These are phyloP conservation scores for Scheffersomyces titani DNA, from an alignment of 1,139 yeast species.

Conservation along the genomic window DNA sequence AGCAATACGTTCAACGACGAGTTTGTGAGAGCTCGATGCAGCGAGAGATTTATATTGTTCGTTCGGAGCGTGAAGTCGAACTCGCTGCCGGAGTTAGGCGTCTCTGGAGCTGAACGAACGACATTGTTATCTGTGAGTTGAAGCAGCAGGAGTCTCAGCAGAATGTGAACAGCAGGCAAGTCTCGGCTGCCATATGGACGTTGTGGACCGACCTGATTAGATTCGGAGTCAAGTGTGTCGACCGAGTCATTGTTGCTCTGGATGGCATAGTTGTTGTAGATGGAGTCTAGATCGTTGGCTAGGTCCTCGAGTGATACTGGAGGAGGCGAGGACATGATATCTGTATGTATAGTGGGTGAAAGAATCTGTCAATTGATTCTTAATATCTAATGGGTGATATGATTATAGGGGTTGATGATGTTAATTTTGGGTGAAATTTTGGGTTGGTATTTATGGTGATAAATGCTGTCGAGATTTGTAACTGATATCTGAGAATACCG, in stretches of 20 bases:
- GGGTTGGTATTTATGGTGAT: too few species aligned
- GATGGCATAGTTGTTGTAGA: slow-evolving; percentile 31
- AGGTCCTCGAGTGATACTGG: slow-evolving; percentile 19
- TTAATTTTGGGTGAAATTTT: background rate
- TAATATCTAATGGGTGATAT: background rate
- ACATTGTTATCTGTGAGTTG: slow-evolving; percentile 14
- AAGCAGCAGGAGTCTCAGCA: slow-evolving; percentile 33
- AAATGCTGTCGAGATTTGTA: background rate
- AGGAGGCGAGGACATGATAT: slow-evolving; percentile 1
- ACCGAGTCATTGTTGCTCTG: slow-evolving; percentile 18
- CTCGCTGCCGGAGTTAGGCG: slow-evolving; percentile 21
- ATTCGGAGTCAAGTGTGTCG: slow-evolving; percentile 33
- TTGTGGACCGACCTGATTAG: slow-evolving; percentile 12
- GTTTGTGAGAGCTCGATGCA: slow-evolving; percentile 28
- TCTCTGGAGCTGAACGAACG: slow-evolving; percentile 9
- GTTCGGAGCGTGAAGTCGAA: slow-evolving; percentile 31
- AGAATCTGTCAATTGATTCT: background rate
- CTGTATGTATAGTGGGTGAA: background rate
- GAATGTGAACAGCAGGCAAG: slow-evolving; percentile 26
- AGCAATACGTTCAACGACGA: slow-evolving; percentile 41
- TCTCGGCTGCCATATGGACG: slow-evolving; percentile 5
- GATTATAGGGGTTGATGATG: background rate
- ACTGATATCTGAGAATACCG: too few species aligned
- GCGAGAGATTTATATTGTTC: background rate
- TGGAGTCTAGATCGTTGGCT: slow-evolving; percentile 34